Evolutionary conservation across 768 basidiomycete genomes (phyloP), one percentile per base, ranked within the genome.

Genomic region (Mycena vulgaris): DNA sequence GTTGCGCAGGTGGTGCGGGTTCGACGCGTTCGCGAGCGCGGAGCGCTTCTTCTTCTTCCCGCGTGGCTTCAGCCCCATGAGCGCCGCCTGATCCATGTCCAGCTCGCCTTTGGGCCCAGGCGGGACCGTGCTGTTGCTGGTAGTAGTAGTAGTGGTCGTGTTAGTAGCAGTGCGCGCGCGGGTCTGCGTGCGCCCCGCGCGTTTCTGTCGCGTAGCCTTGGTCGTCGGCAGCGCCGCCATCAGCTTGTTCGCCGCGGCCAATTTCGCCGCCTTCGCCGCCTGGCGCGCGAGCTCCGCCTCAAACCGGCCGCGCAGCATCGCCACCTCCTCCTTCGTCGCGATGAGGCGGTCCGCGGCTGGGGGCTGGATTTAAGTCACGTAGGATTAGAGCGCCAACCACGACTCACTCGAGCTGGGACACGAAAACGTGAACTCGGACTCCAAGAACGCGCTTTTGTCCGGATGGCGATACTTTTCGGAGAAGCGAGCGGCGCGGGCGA

Each of bases 21-120:
- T 98, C 60, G 94, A 93, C 51, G 95, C 95, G 79, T 98, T 97
- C 51, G 96, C 95, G 35, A 95, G 85, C 6, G 93, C 93, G 56
- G 93, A 92, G 56, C 95, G 89, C 83, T 98, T 98, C 90, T 98
- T 98, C 89, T 97, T 97, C 88, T 95, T 96, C 28, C 80, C 77
- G 68, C 81, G 79, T 53, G 79, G 69, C 74, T 83, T 85, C 72
- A 57, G 68, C 55, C 58, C 76, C 71, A 56, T 63, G 11, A 72
- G 45, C 57, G 66, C 63, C 23, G 58, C 69, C 23, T 40, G 62
- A 23, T 71, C 70, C 10, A 37, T 40, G 27, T 68, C 66, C 2
- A 40, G 31, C 16, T 69, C 62, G 53, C 53, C 45, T 27, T 63
- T 64, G 23, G 49, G 3, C 47, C 39, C 39, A 1, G 51, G 28